A percentile compares a stretch with the other conserved stretches of the same genome.
Evolutionary conservation across 2,329 filamentous ascomycete genomes (phyloP).

Genomic region (Microcyclosporella mali): DNA sequence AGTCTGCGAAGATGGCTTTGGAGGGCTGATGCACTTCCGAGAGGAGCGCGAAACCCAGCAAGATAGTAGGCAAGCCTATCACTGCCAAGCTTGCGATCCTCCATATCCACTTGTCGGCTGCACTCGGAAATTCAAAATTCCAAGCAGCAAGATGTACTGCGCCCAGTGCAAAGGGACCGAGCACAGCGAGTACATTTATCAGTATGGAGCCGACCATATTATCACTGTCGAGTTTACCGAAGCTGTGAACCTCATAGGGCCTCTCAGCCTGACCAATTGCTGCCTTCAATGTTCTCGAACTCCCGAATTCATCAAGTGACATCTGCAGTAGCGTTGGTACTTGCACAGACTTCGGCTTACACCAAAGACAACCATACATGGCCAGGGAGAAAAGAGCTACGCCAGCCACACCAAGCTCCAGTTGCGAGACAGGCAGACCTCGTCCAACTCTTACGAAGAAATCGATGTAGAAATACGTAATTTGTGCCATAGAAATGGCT

Average conservation of each 20-base stretch:
- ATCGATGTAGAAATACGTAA: slow-evolving; percentile 7
- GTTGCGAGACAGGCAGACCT: slow-evolving; percentile 3
- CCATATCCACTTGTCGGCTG: slow-evolving; percentile 10
- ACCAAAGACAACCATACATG: slow-evolving; percentile 3
- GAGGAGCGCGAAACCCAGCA: not conserved
- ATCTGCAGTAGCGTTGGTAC: not conserved
- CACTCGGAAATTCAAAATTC: slow-evolving; percentile 12
- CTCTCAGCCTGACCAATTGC: not conserved
- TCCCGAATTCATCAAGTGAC: not conserved
- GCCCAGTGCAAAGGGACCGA: slow-evolving; percentile 6
- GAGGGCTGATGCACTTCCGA: not conserved
- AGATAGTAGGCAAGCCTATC: not conserved
- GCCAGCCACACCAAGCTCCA: slow-evolving; percentile 10
- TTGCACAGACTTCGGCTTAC: slow-evolving; percentile 9
- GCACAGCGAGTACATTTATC: not conserved
- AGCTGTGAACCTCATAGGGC: not conserved
- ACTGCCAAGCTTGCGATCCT: slow-evolving; percentile 6
- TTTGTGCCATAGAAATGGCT: slow-evolving; percentile 3
- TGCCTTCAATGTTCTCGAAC: not conserved
- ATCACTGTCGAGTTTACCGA: not conserved
- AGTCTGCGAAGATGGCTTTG: not conserved
- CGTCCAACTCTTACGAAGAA: slow-evolving; percentile 1
- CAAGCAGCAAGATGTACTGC: slow-evolving; percentile 12
- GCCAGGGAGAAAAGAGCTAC: slow-evolving; percentile 7
- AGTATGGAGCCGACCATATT: not conserved